phyloP scores from a whole-genome alignment of 495 filamentous ascomycete genomes.

The Aspergillus egyptiacus region DNA sequence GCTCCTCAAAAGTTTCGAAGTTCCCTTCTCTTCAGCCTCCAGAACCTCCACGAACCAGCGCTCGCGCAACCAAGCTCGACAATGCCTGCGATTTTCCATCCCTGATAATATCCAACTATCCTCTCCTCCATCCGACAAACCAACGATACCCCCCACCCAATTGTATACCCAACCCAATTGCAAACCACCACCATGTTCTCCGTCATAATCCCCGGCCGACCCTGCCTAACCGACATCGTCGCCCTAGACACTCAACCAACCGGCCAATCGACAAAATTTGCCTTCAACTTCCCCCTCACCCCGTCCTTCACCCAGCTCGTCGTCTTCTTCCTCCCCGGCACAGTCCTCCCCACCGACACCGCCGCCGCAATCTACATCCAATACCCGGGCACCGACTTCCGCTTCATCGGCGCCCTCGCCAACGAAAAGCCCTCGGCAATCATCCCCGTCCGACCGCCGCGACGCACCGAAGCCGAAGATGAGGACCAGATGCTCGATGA shows the following conservation, averaged over 20 bases:
- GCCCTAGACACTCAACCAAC: constrained; percentile 43
- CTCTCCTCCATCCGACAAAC: background rate
- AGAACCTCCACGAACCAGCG: constrained; percentile 18
- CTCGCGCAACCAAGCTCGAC: background rate
- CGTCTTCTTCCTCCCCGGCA: constrained; percentile 82
- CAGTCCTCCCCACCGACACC: constrained; percentile 63
- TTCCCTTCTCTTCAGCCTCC: too few species aligned
- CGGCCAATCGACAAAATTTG: constrained; percentile 57
- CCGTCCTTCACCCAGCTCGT: constrained; percentile 71
- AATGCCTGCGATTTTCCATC: background rate
- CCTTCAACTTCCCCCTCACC: constrained; percentile 54
- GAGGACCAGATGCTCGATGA: constrained; percentile 45
- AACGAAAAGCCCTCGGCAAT: constrained; percentile 85
- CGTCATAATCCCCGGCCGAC: constrained; percentile 50
- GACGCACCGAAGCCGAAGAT: constrained; percentile 26
- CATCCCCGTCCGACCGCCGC: constrained; percentile 55
- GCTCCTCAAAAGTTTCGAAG: too few species aligned
- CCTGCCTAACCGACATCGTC: constrained; percentile 57
- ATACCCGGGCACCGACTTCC: constrained; percentile 57
- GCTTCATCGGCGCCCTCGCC: constrained; percentile 80
- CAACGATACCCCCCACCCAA: background rate
- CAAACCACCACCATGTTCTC: constrained; percentile 48
- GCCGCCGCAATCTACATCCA: constrained; percentile 87
- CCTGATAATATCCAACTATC: background rate
- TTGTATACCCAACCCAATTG: background rate